A percentile compares a stretch with the other conserved stretches of the same genome.
These are phyloP conservation scores for Nyctanthes arbortristis DNA, from an alignment of 257 asterid genomes.

Conservation along the genomic window DNA sequence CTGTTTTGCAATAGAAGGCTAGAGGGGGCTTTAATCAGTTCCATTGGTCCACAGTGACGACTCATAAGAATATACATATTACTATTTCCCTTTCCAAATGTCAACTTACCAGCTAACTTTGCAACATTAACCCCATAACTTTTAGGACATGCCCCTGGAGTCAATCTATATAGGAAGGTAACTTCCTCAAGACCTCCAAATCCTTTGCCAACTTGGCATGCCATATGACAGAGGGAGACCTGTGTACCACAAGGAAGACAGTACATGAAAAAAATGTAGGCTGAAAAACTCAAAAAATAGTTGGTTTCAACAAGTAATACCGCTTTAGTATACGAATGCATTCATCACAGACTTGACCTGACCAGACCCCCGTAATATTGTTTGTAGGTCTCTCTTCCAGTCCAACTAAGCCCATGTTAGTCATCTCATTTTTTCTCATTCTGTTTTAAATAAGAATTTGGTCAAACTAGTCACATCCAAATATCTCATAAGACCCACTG, in stretches of 20 bases:
- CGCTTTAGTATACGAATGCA: too few relatives aligned
- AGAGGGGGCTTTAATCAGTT: too few relatives aligned
- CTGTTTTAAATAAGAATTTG: too few relatives aligned
- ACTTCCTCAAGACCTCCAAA: slow-evolving; percentile 76
- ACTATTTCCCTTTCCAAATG: neutral
- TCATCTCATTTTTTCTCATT: too few relatives aligned
- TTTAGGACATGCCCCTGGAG: slow-evolving; percentile 90
- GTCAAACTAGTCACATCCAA: too few relatives aligned
- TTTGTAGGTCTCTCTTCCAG: too few relatives aligned
- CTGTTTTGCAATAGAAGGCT: too few relatives aligned
- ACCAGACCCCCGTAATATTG: too few relatives aligned
- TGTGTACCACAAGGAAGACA: slow-evolving; percentile 25
- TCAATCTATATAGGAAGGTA: slow-evolving; percentile 83
- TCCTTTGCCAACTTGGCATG: slow-evolving; percentile 83
- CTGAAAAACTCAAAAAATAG: neutral
- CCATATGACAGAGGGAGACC: slow-evolving; percentile 94
- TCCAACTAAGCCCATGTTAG: too few relatives aligned
- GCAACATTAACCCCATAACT: slow-evolving; percentile 98
- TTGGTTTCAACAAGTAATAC: too few relatives aligned
- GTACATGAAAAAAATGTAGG: neutral
- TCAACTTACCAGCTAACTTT: slow-evolving; percentile 74
- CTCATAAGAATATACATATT: neutral
- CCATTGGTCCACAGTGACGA: neutral
- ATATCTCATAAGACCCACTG: too few relatives aligned
- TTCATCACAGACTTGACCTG: too few relatives aligned